Evolutionary conservation across 306 rosid species (phyloP).

Genomic region (Fagus crenata): DNA sequence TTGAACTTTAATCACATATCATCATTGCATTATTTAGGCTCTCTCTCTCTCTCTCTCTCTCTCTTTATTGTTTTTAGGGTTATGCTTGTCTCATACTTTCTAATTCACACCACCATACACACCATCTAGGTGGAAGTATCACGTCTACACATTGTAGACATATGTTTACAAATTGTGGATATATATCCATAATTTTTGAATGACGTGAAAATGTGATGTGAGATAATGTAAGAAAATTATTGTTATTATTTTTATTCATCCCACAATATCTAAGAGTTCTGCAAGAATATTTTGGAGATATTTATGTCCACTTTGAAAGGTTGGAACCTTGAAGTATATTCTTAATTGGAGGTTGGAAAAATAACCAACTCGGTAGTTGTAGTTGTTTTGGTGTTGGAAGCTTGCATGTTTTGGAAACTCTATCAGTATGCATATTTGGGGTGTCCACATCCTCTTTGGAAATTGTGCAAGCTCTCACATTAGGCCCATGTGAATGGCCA

Average conservation of each 20-base stretch:
- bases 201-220: too few relatives aligned
- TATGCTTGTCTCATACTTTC: too few relatives aligned
- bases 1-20: conserved; percentile 22
- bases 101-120: too few relatives aligned
- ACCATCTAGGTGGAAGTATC: too few relatives aligned
- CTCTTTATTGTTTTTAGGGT: background rate
- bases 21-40: conserved; percentile 30
- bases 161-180: too few relatives aligned
- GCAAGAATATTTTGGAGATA: conserved; percentile 27
- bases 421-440: conserved; percentile 27
- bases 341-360: conserved; percentile 10
- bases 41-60: conserved; percentile 2
- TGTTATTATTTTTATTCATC: conserved; percentile 19
- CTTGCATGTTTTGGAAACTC: conserved; percentile 47
- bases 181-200: too few relatives aligned
- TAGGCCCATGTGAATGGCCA: conserved; percentile 43
- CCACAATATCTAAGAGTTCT: conserved; percentile 30
- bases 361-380: conserved; percentile 26
- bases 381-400: conserved; percentile 33
- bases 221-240: too few relatives aligned
- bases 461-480: conserved; percentile 43
- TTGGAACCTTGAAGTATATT: conserved; percentile 24
- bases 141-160: too few relatives aligned
- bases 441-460: conserved; percentile 52
- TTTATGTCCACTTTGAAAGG: conserved; percentile 33